These are phyloP conservation scores for Pythium rhizo-oryzae DNA, from an alignment of 352 stramenopile genomes.

Conservation along the genomic window DNA sequence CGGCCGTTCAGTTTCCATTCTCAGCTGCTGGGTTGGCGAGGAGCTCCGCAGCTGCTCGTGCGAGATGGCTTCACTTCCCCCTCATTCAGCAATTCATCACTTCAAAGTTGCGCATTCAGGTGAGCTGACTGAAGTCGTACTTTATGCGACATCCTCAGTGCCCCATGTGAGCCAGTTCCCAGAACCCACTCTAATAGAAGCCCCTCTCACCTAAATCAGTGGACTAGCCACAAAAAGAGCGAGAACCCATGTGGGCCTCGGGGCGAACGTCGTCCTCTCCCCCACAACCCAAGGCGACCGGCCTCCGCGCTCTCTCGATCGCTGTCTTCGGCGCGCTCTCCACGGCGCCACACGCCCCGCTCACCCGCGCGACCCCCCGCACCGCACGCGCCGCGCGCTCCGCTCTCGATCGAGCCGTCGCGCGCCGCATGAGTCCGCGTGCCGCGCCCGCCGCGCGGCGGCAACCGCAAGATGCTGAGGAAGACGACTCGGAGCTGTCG, in stretches of 20 bases:
- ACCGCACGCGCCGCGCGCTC: not conserved
- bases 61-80: slow-evolving; percentile 20
- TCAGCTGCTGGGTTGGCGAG: not conserved
- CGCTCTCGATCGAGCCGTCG: slow-evolving; percentile 9
- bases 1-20: not conserved
- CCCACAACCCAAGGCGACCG: not conserved
- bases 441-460: not conserved
- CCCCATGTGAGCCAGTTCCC: not conserved
- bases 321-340: not conserved
- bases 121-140: slow-evolving; percentile 9
- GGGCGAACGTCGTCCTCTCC: not conserved
- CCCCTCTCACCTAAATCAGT: not conserved
- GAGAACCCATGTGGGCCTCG: not conserved
- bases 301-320: not conserved
- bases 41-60: not conserved
- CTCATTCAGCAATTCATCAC: slow-evolving; percentile 5
- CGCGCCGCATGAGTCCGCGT: slow-evolving; percentile 18
- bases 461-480: not conserved
- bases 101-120: not conserved
- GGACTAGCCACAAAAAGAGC: slow-evolving; percentile 5
- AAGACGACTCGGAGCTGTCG: slow-evolving; percentile 16
- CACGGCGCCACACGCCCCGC: not conserved
- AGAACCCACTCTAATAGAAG: not conserved
- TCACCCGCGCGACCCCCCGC: not conserved
- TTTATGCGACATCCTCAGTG: not conserved